Conservation (phyloP, 2,329 filamentous ascomycete genomes). For the Lachnum nothofagi region DNA sequence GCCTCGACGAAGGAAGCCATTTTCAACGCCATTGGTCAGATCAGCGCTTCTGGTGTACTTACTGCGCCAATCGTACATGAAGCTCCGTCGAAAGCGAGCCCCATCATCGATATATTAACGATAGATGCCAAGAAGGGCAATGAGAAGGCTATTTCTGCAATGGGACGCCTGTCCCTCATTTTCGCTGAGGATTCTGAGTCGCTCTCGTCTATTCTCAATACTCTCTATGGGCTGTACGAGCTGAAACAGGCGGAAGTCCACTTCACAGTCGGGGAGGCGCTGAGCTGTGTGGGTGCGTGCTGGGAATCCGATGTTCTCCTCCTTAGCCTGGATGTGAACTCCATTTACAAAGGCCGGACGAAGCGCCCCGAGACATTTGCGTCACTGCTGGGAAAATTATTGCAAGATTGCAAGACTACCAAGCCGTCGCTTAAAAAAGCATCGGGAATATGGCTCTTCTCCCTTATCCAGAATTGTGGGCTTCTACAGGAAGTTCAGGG, state of each 20-base stretch:
- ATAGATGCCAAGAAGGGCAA: conserved; percentile 72
- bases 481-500: conserved; percentile 69
- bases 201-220: conserved; percentile 56
- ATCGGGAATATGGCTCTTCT: conserved; percentile 92
- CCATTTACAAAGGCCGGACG: conserved; percentile 37
- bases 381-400: conserved; percentile 59
- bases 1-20: conserved; percentile 52
- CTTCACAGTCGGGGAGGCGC: conserved; percentile 83
- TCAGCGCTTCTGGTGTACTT: conserved; percentile 54
- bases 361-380: conserved; percentile 37
- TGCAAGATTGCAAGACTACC: conserved; percentile 72
- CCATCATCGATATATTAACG: conserved; percentile 57
- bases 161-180: conserved; percentile 71
- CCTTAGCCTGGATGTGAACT: conserved; percentile 70
- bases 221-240: conserved; percentile 73
- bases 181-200: conserved; percentile 40
- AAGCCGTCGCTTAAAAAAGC: conserved; percentile 89
- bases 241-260: conserved; percentile 82
- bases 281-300: conserved; percentile 69
- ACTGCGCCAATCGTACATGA: conserved; percentile 19
- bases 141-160: conserved; percentile 72
- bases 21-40: conserved; percentile 54
- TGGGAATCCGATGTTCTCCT: conserved; percentile 80
- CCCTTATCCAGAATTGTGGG: conserved; percentile 83
- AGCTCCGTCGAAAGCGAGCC: conserved; percentile 15